Evolutionary conservation across 148 eudicot species (phyloP), one percentile per base, ranked within the genome.

Genomic region (Polygonum aviculare): DNA sequence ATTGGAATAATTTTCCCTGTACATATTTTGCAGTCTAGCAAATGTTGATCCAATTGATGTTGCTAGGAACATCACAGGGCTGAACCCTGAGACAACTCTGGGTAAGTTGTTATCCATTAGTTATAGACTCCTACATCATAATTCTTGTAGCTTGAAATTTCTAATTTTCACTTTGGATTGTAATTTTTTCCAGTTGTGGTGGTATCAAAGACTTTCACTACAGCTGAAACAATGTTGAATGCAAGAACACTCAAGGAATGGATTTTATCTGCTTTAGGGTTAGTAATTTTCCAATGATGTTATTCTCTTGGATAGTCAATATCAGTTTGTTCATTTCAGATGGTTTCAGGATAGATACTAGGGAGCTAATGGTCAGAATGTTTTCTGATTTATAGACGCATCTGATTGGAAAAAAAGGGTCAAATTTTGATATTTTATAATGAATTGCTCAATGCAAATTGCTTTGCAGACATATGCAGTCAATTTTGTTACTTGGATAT

Each of bases 161-260:
- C 38, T 8, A 67, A 15, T 67, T 36, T 35, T 67, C 31, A 54
- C 76, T 52, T 63, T 26, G 74, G 73, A 79, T 45, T 78, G 39
- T 70, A 60, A 26, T 22, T 11, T 44, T 44, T 74, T 85, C 82
- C 86, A 95, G 99, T 93, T 84, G 98, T 95, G 72, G 97, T 95
- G 80, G 99, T 95, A 41, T 95, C 99, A 15, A 95, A 95, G 83
- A 95, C 99, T 76, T 95, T 95, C 76, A 95, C 99, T 22, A 95
- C 99, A 1, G 99, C 99, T 39, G 99, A 95, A 85, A 95, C 99
- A 45, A 95, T 95, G 99, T 78, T 95, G 79, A 95, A 95, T 85
- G 99, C 99, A 47, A 90, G 99, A 57, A 95, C 99, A 14, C 74
- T 95, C 75, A 89, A 97, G 80, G 97, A 95, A 87, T 95, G 99